Evolutionary conservation across 768 basidiomycete genomes (phyloP).

Genomic region (Termitomyces sp.): DNA sequence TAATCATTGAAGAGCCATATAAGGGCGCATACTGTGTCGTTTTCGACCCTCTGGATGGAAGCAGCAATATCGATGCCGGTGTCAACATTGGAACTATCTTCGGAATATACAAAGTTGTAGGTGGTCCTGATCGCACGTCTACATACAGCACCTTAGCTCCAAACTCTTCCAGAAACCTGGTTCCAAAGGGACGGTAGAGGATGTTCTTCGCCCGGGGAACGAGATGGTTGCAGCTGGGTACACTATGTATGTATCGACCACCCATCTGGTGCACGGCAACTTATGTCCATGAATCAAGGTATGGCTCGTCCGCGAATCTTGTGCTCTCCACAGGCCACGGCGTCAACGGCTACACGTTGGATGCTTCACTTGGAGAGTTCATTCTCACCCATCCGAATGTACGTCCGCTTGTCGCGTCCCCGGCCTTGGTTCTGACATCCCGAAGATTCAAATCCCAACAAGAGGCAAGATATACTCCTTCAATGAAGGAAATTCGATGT

Average conservation of each 20-base stretch:
- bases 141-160: neutral
- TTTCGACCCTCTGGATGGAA: slow-evolving; percentile 96
- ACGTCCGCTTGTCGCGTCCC: slow-evolving; percentile 19
- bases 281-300: slow-evolving; percentile 32
- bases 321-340: slow-evolving; percentile 94
- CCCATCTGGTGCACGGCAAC: neutral
- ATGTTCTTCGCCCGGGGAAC: slow-evolving; percentile 90
- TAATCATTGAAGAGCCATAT: slow-evolving; percentile 80
- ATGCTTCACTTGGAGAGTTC: slow-evolving; percentile 94
- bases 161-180: slow-evolving; percentile 52
- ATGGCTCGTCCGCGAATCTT: slow-evolving; percentile 93
- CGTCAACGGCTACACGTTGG: slow-evolving; percentile 97
- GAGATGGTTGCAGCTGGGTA: slow-evolving; percentile 99
- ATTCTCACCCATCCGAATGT: slow-evolving; percentile 97
- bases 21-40: slow-evolving; percentile 95
- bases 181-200: slow-evolving; percentile 75
- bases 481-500: slow-evolving; percentile 97
- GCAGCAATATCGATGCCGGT: slow-evolving; percentile 97
- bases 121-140: slow-evolving; percentile 26
- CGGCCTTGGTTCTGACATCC: slow-evolving; percentile 6
- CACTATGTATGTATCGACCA: slow-evolving; percentile 69
- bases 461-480: slow-evolving; percentile 99
- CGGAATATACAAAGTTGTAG: slow-evolving; percentile 88
- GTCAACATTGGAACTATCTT: slow-evolving; percentile 98
- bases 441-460: slow-evolving; percentile 84